Evolutionary conservation across 495 filamentous ascomycete species (phyloP).

Genomic region (Annulohypoxylon nitens): DNA sequence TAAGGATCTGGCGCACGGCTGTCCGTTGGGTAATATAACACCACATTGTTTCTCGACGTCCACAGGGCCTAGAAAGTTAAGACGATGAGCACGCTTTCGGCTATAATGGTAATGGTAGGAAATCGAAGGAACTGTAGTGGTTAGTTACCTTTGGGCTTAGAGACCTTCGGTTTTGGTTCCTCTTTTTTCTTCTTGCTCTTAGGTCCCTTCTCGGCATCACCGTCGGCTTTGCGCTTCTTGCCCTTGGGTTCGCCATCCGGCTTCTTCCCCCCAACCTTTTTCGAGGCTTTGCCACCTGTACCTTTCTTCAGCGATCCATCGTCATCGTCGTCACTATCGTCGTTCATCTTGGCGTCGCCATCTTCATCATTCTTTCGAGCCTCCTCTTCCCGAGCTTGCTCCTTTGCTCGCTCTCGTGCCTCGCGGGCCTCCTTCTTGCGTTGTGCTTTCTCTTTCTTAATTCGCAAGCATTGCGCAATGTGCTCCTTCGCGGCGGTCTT

Average conservation of each 20-base stretch:
- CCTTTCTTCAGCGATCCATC: slow-evolving; percentile 59
- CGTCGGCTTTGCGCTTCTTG: slow-evolving; percentile 95
- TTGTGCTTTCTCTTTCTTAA: slow-evolving; percentile 80
- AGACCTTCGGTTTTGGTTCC: slow-evolving; percentile 87
- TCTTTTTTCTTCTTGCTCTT: slow-evolving; percentile 96
- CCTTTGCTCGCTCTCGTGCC: slow-evolving; percentile 75
- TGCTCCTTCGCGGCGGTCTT: slow-evolving; percentile 73
- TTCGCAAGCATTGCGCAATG: slow-evolving; percentile 75
- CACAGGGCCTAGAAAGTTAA: slow-evolving; percentile 73
- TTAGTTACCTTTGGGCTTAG: slow-evolving; percentile 82
- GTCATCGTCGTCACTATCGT: slow-evolving; percentile 85
- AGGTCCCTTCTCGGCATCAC: slow-evolving; percentile 76
- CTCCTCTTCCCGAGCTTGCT: slow-evolving; percentile 67
- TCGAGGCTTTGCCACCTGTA: slow-evolving; percentile 68
- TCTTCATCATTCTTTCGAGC: slow-evolving; percentile 68
- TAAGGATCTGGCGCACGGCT: slow-evolving; percentile 88
- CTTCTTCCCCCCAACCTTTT: slow-evolving; percentile 79
- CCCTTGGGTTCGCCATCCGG: slow-evolving; percentile 76
- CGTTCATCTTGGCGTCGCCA: slow-evolving; percentile 76
- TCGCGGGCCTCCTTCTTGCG: slow-evolving; percentile 85
- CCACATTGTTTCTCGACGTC: slow-evolving; percentile 98
- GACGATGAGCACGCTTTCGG: slow-evolving; percentile 16
- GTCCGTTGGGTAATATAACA: slow-evolving; percentile 83
- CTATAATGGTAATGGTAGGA: slow-evolving; percentile 4
- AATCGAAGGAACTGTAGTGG: slow-evolving; percentile 25